phyloP scores from a whole-genome alignment of 805 yeast genomes.

The Maudiozyma bulderi region DNA sequence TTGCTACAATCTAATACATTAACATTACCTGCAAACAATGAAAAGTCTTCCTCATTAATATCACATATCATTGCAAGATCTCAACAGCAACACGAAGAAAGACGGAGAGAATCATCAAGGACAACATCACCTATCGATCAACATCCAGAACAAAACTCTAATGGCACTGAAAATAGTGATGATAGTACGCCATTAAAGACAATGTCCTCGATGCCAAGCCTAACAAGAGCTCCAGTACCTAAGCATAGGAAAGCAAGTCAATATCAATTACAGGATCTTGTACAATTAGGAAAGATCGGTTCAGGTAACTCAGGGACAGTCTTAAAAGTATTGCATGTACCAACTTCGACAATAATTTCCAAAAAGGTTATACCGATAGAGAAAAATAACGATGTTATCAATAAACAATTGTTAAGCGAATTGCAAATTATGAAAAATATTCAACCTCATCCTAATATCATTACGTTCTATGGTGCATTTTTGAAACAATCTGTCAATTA shows the following conservation, averaged over 20 bases:
- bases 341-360: constrained; percentile 84
- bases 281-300: constrained; percentile 71
- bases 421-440: constrained; percentile 87
- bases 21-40: not conserved
- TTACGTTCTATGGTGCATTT: constrained; percentile 87
- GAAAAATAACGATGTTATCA: constrained; percentile 40
- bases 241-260: constrained; percentile 1
- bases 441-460: constrained; percentile 64
- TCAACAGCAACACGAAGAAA: not conserved
- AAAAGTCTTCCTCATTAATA: not conserved
- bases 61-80: not conserved
- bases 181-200: not conserved
- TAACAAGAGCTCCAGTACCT: not conserved
- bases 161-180: no score
- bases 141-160: not conserved
- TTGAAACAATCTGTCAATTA: constrained; percentile 41
- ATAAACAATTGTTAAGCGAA: constrained; percentile 71
- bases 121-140: no score
- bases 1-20: not conserved
- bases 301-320: constrained; percentile 94
- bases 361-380: constrained; percentile 81
- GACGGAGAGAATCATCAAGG: not conserved
- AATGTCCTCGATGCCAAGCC: not conserved
- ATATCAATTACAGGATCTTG: constrained; percentile 54
- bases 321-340: constrained; percentile 76